phyloP scores from a whole-genome alignment of 2,329 filamentous ascomycete species.

The Thielaviopsis ethacetica region DNA sequence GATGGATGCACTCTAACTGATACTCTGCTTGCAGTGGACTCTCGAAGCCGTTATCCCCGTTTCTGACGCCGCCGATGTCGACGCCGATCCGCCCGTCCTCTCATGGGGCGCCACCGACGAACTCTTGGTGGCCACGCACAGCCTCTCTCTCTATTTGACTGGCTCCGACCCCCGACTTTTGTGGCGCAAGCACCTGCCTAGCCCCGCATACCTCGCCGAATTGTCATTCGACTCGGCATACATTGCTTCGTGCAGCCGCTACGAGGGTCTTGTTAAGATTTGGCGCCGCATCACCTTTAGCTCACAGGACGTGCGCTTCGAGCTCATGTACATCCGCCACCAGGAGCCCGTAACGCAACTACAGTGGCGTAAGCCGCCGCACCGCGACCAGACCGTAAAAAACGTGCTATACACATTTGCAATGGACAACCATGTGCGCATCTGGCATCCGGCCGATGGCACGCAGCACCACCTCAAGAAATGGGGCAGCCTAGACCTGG shows the following conservation, averaged over 20 bases:
- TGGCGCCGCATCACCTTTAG: conserved; percentile 83
- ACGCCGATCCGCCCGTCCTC: conserved; percentile 28
- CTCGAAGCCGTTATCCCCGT: conserved; percentile 45
- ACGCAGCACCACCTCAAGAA: conserved; percentile 53
- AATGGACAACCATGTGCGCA: conserved; percentile 59
- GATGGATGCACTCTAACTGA: not conserved
- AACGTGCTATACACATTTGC: conserved; percentile 87
- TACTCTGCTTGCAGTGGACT: conserved; percentile 37
- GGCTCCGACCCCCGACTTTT: conserved; percentile 34
- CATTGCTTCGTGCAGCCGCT: conserved; percentile 62
- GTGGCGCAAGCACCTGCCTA: conserved; percentile 65
- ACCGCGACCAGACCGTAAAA: conserved; percentile 61
- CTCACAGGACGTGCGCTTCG: conserved; percentile 68
- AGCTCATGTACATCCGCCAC: conserved; percentile 81
- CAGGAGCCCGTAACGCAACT: conserved; percentile 63
- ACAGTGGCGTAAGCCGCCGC: conserved; percentile 69
- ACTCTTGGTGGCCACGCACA: conserved; percentile 58
- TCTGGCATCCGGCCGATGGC: conserved; percentile 68
- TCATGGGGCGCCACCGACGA: conserved; percentile 85
- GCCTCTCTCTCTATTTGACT: conserved; percentile 51
- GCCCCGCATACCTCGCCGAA: conserved; percentile 52
- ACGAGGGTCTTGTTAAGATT: conserved; percentile 77
- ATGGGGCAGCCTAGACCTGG: conserved; percentile 67
- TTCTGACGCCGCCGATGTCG: conserved; percentile 3
- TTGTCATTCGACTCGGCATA: conserved; percentile 79